These are phyloP conservation scores for Poteriospumella lacustris DNA, from an alignment of 108 stramenopile genomes.

Conservation along the genomic window DNA sequence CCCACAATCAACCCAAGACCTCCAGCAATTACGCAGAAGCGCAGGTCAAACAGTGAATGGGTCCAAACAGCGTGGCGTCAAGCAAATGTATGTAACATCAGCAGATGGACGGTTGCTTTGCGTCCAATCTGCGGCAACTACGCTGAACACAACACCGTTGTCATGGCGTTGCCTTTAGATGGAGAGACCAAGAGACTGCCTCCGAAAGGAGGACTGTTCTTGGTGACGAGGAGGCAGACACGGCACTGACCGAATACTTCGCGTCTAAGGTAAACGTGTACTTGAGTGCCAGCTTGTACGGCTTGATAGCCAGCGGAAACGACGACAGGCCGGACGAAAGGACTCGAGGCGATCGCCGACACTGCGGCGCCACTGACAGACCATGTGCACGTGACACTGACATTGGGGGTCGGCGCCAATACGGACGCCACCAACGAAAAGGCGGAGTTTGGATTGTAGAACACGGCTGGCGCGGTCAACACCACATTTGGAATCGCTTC, in stretches of 20 bases:
- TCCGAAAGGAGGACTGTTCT: background rate
- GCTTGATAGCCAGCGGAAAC: background rate
- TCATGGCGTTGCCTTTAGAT: no score
- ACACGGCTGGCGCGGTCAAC: background rate
- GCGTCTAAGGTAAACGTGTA: background rate
- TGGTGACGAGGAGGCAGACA: background rate
- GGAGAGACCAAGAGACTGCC: background rate
- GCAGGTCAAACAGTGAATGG: no score
- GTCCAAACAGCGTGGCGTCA: no score
- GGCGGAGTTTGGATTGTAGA: background rate
- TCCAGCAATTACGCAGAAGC: no score
- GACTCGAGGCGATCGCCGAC: background rate
- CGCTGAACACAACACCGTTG: no score
- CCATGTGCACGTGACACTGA: background rate
- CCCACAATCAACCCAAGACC: no score
- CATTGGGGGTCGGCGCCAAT: background rate
- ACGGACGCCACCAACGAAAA: background rate
- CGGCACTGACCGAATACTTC: background rate
- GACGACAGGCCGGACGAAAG: background rate
- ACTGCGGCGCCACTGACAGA: background rate
- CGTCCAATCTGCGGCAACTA: no score
- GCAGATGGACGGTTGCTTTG: no score
- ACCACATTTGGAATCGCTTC: background rate
- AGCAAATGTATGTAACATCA: no score
- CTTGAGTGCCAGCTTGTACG: background rate